Base-by-base conservation (phyloP, 2,329 filamentous ascomycete genomes). In the Macrophomina pseudophaseolina region DNA sequence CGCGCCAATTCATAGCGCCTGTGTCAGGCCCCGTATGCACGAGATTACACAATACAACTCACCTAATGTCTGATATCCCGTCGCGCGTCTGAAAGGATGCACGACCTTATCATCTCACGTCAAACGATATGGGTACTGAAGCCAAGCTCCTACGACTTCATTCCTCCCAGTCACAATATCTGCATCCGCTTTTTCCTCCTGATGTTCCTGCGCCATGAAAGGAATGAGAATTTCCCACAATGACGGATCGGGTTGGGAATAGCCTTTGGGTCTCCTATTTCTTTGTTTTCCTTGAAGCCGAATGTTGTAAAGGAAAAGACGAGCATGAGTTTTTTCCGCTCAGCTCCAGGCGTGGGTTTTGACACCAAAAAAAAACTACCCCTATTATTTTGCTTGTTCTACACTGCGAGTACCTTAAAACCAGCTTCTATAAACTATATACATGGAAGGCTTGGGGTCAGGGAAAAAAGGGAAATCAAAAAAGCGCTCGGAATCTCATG, bases 41-140 rank as follows among this genome's bases (percentile, higher is more conserved):
- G 58, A 62, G 46, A 46, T 38, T 12, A 38, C 35, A 62, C 56
- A 49, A 7, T 62, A 62, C 32, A 62, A 54, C 32, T 16, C 46
- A 62, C 58, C 44, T 62, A 62, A 62, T 62, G 58, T 62, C 58
- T 62, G 58, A 62, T 62, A 62, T 62, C 58, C 58, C 58, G 44
- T 44, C 44, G 58, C 40, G 32, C 28, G 5, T 33, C 23, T 18
- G 16, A 46, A 12, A 33, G 11, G 18, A 18, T 11, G 7, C 40
- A 32, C 38, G 40, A 42, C 16, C 58, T 48, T 62, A 62, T 62
- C 58, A 62, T 38, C 54, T 60, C 40, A 60, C 56, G 56, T 35
- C 42, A 62, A 62, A 44, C 12, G 28, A 18, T 48, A 16, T 38
- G 40, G 40, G 42, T 16, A 48, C 16, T 48, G 56, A 60, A 48